Evolutionary conservation across 257 asterid genomes (phyloP).

Genomic region (Ilex asprella): DNA sequence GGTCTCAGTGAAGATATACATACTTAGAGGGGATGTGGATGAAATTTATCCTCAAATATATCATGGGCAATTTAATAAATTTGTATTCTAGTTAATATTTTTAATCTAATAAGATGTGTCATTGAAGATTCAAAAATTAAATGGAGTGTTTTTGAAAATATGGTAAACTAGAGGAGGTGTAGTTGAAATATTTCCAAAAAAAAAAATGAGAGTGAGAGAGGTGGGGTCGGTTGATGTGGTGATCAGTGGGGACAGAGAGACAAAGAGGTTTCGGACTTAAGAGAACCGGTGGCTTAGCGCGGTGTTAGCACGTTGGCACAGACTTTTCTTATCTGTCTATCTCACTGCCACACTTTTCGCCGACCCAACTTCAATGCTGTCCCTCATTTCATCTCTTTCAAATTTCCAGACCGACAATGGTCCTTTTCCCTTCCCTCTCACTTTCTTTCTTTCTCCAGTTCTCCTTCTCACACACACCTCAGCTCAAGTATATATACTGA

Average conservation of each 20-base stretch:
- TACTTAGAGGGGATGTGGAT: too few relatives aligned
- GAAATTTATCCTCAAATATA: too few relatives aligned
- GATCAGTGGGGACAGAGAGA: constrained; percentile 22
- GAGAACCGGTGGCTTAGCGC: constrained; percentile 6
- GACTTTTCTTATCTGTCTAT: constrained; percentile 31
- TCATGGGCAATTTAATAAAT: too few relatives aligned
- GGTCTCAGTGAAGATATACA: too few relatives aligned
- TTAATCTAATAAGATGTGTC: too few relatives aligned
- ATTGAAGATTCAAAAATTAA: too few relatives aligned
- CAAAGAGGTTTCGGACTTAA: constrained; percentile 24
- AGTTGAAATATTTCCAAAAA: too few relatives aligned
- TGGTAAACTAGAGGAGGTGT: too few relatives aligned
- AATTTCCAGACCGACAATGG: constrained; percentile 15
- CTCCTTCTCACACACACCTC: background rate
- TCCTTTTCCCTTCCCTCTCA: background rate
- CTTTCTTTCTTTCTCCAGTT: too few relatives aligned
- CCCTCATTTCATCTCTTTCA: constrained; percentile 28
- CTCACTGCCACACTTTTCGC: constrained; percentile 49
- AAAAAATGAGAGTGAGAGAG: background rate
- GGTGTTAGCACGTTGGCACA: constrained; percentile 16
- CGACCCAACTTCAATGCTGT: constrained; percentile 66
- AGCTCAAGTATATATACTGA: background rate
- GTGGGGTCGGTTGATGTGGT: constrained; percentile 8
- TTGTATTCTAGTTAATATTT: too few relatives aligned
- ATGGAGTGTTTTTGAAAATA: too few relatives aligned